phyloP scores from a whole-genome alignment of 2,329 filamentous ascomycete species.

The Epicoccum nigrum region DNA sequence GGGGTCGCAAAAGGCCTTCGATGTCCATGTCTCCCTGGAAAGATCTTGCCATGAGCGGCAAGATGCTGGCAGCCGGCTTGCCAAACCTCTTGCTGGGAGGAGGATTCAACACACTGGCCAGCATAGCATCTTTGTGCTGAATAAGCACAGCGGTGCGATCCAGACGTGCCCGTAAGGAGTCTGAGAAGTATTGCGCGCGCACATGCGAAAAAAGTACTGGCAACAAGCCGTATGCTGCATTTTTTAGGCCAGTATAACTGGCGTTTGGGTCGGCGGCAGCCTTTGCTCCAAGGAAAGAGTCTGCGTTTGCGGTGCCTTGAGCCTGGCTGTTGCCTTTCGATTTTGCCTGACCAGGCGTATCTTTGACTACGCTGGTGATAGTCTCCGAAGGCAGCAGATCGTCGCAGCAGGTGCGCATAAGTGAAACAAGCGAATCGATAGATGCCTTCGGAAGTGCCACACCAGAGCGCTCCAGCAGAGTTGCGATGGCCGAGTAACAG shows the following conservation, averaged over 20 bases:
- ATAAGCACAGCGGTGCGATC: constrained; percentile 81
- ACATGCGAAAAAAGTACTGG: constrained; percentile 66
- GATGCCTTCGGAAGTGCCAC: constrained; percentile 69
- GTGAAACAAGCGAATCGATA: constrained; percentile 65
- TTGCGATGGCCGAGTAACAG: constrained; percentile 65
- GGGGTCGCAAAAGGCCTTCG: constrained; percentile 69
- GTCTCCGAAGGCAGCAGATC: constrained; percentile 67
- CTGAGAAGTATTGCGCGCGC: constrained; percentile 70
- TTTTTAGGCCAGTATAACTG: constrained; percentile 55
- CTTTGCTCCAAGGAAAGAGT: constrained; percentile 67
- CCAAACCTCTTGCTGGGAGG: constrained; percentile 66
- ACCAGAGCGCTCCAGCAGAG: constrained; percentile 67
- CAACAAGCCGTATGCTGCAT: constrained; percentile 68
- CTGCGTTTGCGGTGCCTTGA: constrained; percentile 65
- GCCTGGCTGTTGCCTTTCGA: constrained; percentile 42
- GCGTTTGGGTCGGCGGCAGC: constrained; percentile 37
- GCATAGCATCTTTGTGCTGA: constrained; percentile 72
- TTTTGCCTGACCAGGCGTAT: constrained; percentile 47
- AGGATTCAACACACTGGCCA: constrained; percentile 83
- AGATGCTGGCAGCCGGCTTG: constrained; percentile 70
- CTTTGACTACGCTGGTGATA: constrained; percentile 48
- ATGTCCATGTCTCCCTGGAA: constrained; percentile 69
- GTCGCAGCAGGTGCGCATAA: constrained; percentile 73
- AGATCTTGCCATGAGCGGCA: constrained; percentile 76
- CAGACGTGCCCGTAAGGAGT: constrained; percentile 73